These are phyloP conservation scores for Dendrobium officinale DNA, from an alignment of 106 monocot species.

Conservation along the genomic window DNA sequence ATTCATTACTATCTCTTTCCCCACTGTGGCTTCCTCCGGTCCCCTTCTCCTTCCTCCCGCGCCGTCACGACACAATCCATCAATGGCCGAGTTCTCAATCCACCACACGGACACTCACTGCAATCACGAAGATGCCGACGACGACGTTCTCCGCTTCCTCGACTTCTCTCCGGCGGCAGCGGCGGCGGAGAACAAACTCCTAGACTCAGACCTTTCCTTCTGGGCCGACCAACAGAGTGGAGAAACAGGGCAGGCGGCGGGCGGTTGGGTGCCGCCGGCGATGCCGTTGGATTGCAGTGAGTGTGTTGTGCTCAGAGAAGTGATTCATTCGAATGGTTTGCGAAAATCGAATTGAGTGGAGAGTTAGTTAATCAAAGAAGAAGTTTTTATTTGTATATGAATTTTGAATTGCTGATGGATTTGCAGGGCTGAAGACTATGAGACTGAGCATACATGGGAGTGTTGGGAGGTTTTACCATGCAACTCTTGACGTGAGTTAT, in stretches of 20 bases:
- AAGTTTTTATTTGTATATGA: neutral
- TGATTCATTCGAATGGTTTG: constrained; percentile 45
- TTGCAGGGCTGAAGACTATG: constrained; percentile 18
- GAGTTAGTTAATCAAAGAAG: neutral
- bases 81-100: neutral
- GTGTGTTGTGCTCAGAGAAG: constrained; percentile 40
- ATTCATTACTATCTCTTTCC: neutral
- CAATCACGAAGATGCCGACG: neutral
- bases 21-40: neutral
- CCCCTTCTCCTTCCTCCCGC: neutral
- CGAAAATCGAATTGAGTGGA: neutral
- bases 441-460: constrained; percentile 54
- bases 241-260: neutral
- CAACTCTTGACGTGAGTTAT: constrained; percentile 14
- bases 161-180: neutral
- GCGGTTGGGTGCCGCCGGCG: neutral
- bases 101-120: neutral
- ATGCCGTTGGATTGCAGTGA: constrained; percentile 27
- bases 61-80: no score
- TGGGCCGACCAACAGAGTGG: neutral
- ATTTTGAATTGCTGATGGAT: neutral
- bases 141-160: constrained; percentile 5
- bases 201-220: neutral
- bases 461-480: constrained; percentile 39
- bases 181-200: neutral